Evolutionary conservation across 495 filamentous ascomycete genomes (phyloP), one percentile per base, ranked within the genome.

Genomic region (Tuber umbilicatum): DNA sequence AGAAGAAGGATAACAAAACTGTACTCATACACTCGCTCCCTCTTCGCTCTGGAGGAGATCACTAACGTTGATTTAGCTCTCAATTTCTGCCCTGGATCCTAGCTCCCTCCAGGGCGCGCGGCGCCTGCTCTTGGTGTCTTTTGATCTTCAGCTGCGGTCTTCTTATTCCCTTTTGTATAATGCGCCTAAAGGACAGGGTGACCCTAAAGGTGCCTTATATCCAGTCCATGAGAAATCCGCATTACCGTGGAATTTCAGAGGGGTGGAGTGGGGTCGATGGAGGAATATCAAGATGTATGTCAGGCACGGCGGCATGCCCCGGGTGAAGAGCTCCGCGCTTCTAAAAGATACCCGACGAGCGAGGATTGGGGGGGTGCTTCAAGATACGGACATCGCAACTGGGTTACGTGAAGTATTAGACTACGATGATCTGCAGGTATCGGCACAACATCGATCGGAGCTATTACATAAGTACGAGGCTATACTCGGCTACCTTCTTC

Each of bases 221-320:
- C 75, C 78, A 19, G 71, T 76, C 31, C 50, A 60, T 17, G 81
- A 80, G 38, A 71, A 74, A 21, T 45, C 69, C 1, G 75, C 81
- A 1, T 64, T 82, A 37, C 72, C 80, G 10, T 82, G 81, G 81
- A 80, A 67, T 31, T 74, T 76, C n/a, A 80, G 81, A 47, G 75
- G 73, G 31, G 74, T 67, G 31, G 72, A 82, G 14, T 82, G 81
- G 81, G 73, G 72, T 23, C 75, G 81, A 38, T 82, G 80, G 80
- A 82, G 80, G 55, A 70, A 78, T 39, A 69, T 81, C 31, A 75
- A 43, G 64, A 73, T 4, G n/a, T 12, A 6, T 31, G 35, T 64
- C 14, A 2, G 19, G 10, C 55, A 2, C 4, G 2, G 27, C 12
- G 12, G 1, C 27, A 5, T 14, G 27, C 55, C 2, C 19, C 55